phyloP scores from a whole-genome alignment of 352 stramenopile genomes.

The Blastocystis sp. region DNA sequence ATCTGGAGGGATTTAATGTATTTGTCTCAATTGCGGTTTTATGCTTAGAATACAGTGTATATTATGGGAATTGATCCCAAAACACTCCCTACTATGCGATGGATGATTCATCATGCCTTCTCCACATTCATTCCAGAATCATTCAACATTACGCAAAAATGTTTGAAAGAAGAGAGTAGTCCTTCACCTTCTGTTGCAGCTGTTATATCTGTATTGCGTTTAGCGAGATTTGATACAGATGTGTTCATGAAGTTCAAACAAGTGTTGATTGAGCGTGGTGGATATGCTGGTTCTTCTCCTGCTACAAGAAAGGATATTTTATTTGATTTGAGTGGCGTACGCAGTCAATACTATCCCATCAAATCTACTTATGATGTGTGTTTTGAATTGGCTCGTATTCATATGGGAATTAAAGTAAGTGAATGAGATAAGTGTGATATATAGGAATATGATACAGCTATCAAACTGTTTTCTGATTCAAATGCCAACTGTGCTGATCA shows the following conservation, averaged over 20 bases:
- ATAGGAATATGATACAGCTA: slow-evolving; percentile 61
- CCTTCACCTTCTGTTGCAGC: slow-evolving; percentile 47
- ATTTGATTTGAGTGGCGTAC: slow-evolving; percentile 54
- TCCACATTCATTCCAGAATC: slow-evolving; percentile 58
- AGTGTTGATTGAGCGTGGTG: slow-evolving; percentile 61
- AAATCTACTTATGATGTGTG: slow-evolving; percentile 59
- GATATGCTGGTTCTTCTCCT: slow-evolving; percentile 52
- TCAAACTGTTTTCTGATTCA: slow-evolving; percentile 40
- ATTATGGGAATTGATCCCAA: slow-evolving; percentile 29
- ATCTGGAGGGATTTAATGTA: slow-evolving; percentile 57
- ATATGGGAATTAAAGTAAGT: slow-evolving; percentile 63
- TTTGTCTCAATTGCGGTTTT: background rate
- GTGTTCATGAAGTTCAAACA: slow-evolving; percentile 64
- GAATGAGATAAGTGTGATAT: background rate
- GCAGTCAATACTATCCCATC: slow-evolving; percentile 62
- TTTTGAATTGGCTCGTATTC: slow-evolving; percentile 63
- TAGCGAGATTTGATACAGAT: slow-evolving; percentile 62
- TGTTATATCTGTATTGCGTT: slow-evolving; percentile 47
- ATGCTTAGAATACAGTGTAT: slow-evolving; percentile 45
- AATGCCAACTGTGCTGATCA: slow-evolving; percentile 61
- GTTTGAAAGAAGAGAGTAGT: slow-evolving; percentile 59
- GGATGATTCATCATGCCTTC: slow-evolving; percentile 61
- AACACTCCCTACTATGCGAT: slow-evolving; percentile 5
- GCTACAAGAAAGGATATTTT: slow-evolving; percentile 60
- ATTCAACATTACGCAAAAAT: slow-evolving; percentile 61